Conservation (phyloP, 306 rosid species). For the Dryas alaskensis region DNA sequence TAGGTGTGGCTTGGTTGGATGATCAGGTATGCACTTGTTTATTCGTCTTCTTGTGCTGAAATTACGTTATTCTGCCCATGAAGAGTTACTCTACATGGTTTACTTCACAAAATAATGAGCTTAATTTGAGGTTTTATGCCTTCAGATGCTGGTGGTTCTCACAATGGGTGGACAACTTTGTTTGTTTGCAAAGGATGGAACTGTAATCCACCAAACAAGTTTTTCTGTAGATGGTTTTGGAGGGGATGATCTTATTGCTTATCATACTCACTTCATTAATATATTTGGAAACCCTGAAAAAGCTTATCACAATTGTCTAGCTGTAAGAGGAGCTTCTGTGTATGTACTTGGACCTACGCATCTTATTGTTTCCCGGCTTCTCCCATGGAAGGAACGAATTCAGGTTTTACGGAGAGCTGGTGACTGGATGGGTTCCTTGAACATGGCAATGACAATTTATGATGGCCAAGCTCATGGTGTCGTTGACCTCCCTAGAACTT, state of each 20-base stretch:
- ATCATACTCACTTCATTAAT: constrained; percentile 79
- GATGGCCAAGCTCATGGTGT: constrained; percentile 97
- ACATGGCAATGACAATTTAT: constrained; percentile 91
- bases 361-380: constrained; percentile 82
- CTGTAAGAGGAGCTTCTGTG: constrained; percentile 92
- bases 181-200: constrained; percentile 85
- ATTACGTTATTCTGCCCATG: constrained; percentile 11
- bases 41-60: constrained; percentile 10
- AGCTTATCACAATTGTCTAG: constrained; percentile 79
- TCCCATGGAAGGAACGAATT: constrained; percentile 95
- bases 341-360: constrained; percentile 83
- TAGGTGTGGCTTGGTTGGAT: constrained; percentile 95
- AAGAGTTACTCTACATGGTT: constrained; percentile 24
- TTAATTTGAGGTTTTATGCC: constrained; percentile 28
- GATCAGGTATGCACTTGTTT: constrained; percentile 58
- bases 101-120: constrained; percentile 6
- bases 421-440: constrained; percentile 98
- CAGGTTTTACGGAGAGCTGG: constrained; percentile 83
- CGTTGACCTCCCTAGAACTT: constrained; percentile 86
- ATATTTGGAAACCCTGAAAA: constrained; percentile 89
- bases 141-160: constrained; percentile 90
- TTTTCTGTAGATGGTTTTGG: constrained; percentile 62
- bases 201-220: constrained; percentile 86
- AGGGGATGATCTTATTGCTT: constrained; percentile 77
- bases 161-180: constrained; percentile 72